Evolutionary conservation across 441 rosid species (phyloP), one percentile per base, ranked within the genome.

Genomic region (Daphne laureola): DNA sequence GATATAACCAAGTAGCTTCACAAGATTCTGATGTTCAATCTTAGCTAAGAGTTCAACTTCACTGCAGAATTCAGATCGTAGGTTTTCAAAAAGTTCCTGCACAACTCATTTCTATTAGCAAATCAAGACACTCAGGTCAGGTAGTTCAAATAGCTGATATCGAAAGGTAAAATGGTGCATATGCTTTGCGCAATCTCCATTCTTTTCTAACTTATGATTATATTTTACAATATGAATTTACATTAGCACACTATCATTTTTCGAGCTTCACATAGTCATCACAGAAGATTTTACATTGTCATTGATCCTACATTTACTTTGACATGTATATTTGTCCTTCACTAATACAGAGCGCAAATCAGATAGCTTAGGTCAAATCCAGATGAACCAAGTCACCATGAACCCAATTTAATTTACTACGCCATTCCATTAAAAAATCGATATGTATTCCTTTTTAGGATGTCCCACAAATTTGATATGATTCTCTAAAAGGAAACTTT

Each of bases 41-140:
- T 93, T 93, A 46, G 96, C 70, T 49, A 89, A 79, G 64, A 93
- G 97, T 65, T 87, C 89, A 68, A 89, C 86, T 80, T 93, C 97
- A 68, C 89, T 89, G 73, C 84, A 79, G 71, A 93, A 89, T 72
- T 93, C 97, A 52, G 79, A 72, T 67, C 58, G 77, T 62, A 81
- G 73, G 62, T 55, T 79, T 56, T 77, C 90, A 62, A 81, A 85
- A 53, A 67, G 72, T 75, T 84, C 96, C 98, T 93, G 69, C 55
- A 65, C 45, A 47, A 61, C 18, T 31, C 52, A 63, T 49, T 51
- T 63, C 53, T 23, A 58, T 66, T 61, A 69, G 35, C 50, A 55
- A 61, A 41, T 49, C 47, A 43, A 43, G 53, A 54, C 21, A 14
- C 42, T 53, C 40, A 50, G 55, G 23, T 16, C 63, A 59, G 51